Percentiles rank a stretch among this genome's conserved stretches.
These are phyloP conservation scores for Solanum sitiens DNA, from an alignment of 257 asterid genomes.

Conservation along the genomic window DNA sequence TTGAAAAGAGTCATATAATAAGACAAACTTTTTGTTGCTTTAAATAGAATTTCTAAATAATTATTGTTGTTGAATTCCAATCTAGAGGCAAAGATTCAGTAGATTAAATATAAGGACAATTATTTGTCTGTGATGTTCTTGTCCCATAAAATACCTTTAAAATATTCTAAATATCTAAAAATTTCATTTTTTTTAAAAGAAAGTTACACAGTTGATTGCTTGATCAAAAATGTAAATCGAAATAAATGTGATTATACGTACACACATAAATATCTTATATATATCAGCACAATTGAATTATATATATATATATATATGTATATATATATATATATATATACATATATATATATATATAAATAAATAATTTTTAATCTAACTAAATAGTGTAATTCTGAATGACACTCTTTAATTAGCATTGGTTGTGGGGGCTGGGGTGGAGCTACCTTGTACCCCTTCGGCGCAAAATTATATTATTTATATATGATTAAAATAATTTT, in stretches of 20 bases:
- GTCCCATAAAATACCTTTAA: neutral
- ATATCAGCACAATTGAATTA: no score
- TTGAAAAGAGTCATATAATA: neutral
- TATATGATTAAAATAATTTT: no score
- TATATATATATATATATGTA: no score
- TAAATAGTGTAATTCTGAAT: neutral
- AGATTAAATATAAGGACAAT: neutral
- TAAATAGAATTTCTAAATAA: neutral
- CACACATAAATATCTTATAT: no score
- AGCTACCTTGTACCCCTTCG: no score
- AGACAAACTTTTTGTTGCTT: neutral
- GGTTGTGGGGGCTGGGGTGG: fast-evolving
- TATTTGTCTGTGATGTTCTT: neutral
- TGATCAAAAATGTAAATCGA: no score
- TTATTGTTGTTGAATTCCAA: neutral
- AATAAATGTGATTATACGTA: no score
- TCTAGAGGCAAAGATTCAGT: neutral
- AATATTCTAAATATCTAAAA: neutral
- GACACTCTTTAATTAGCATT: neutral
- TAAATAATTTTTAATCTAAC: no score
- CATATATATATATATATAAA: no score
- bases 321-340: no score
- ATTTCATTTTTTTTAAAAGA: neutral
- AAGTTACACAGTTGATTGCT: neutral
- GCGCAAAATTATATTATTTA: no score